These are phyloP conservation scores for Exserohilum turcica DNA, from an alignment of 2,329 filamentous ascomycete species.

Conservation along the genomic window DNA sequence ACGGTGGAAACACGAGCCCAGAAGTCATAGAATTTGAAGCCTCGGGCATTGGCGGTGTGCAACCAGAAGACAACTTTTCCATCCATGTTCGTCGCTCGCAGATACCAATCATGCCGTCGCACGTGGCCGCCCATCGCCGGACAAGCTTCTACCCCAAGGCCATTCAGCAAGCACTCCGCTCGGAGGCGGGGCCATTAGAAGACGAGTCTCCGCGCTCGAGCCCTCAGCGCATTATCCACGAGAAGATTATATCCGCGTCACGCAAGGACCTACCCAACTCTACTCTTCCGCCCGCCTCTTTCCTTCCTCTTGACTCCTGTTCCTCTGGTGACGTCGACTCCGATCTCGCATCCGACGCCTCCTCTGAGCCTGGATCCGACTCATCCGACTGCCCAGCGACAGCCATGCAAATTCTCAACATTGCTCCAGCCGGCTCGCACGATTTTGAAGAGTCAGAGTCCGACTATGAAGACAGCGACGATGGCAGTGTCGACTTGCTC, in stretches of 20 bases:
- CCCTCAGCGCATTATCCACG: slow-evolving; percentile 55
- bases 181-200: slow-evolving; percentile 12
- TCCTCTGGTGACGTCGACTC: slow-evolving; percentile 45
- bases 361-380: slow-evolving; percentile 29
- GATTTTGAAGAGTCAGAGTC: slow-evolving; percentile 9
- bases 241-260: slow-evolving; percentile 71
- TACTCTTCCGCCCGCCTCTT: slow-evolving; percentile 52
- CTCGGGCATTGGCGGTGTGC: slow-evolving; percentile 64
- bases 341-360: slow-evolving; percentile 46
- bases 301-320: slow-evolving; percentile 47
- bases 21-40: slow-evolving; percentile 50
- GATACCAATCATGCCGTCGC: slow-evolving; percentile 11
- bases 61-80: slow-evolving; percentile 61
- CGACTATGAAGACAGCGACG: slow-evolving; percentile 44
- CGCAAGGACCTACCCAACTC: slow-evolving; percentile 63
- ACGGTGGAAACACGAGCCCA: slow-evolving; percentile 31
- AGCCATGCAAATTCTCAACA: slow-evolving; percentile 37
- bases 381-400: slow-evolving; percentile 24
- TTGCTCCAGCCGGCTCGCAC: slow-evolving; percentile 20
- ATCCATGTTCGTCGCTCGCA: slow-evolving; percentile 56
- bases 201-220: slow-evolving; percentile 7
- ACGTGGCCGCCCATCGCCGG: slow-evolving; percentile 7
- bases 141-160: slow-evolving; percentile 31
- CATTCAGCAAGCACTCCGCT: slow-evolving; percentile 44
- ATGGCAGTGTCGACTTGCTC: slow-evolving; percentile 51